A percentile compares a stretch with the other conserved stretches of the same genome.
Evolutionary conservation across 306 rosid genomes (phyloP).

Genomic region (Dryas octopetala): DNA sequence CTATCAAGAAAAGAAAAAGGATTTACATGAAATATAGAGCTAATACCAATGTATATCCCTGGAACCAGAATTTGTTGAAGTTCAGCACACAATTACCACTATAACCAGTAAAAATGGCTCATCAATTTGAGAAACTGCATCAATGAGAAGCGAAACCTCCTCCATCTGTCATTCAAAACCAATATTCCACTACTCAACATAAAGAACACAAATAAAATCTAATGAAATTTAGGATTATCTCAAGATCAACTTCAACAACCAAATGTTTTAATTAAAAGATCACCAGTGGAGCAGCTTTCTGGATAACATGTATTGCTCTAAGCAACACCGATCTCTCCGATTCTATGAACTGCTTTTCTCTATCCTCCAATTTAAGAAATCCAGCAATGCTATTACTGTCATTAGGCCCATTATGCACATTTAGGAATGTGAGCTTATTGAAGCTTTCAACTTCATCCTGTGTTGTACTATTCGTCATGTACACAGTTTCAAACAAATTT

Average conservation of each 20-base stretch:
- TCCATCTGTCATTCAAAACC: conserved; percentile 84
- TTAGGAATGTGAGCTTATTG: conserved; percentile 20
- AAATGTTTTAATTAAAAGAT: conserved; percentile 73
- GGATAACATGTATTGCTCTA: conserved; percentile 66
- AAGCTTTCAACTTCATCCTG: conserved; percentile 26
- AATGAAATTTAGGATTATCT: conserved; percentile 23
- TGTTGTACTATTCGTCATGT: conserved; percentile 28
- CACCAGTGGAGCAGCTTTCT: conserved; percentile 99
- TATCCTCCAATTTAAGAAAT: conserved; percentile 75
- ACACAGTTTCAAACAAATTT: conserved; percentile 38
- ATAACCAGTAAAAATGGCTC: conserved; percentile 98
- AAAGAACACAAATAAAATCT: conserved; percentile 31
- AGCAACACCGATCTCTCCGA: conserved; percentile 65
- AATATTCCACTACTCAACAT: conserved; percentile 35
- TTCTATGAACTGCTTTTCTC: conserved; percentile 64
- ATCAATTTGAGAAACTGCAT: conserved; percentile 89
- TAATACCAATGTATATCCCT: conserved; percentile 93
- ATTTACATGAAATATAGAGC: conserved; percentile 88
- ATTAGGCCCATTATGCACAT: conserved; percentile 38
- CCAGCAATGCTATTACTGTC: conserved; percentile 54
- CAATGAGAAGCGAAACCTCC: conserved; percentile 91
- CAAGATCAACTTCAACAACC: conserved; percentile 62
- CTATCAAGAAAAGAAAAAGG: conserved; percentile 33
- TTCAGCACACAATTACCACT: conserved; percentile 99
- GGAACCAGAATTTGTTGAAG: conserved; percentile 99